These are phyloP conservation scores for Blastosporella zonata DNA, from an alignment of 1,284 basidiomycete species.

Conservation along the genomic window DNA sequence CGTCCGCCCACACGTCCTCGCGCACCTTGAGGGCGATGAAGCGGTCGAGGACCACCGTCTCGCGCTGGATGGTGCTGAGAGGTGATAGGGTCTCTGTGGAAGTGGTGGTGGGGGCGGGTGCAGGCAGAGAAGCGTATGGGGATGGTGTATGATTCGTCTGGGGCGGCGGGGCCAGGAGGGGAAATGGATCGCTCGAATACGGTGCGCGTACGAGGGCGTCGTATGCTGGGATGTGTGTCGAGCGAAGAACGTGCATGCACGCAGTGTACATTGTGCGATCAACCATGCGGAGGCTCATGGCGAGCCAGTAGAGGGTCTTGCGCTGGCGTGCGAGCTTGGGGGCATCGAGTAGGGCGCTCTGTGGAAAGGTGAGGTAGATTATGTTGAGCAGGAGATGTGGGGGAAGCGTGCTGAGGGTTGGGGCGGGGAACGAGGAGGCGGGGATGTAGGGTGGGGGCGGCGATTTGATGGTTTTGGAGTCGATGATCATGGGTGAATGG, in stretches of 20 bases:
- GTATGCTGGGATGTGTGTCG: constrained; percentile 67
- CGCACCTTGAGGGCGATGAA: constrained; percentile 76
- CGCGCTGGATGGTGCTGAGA: constrained; percentile 50
- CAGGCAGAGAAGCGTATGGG: constrained; percentile 22
- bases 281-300: constrained; percentile 59
- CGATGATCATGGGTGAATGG: constrained; percentile 32
- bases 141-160: constrained; percentile 14
- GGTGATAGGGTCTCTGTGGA: constrained; percentile 19
- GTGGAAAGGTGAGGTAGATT: constrained; percentile 58
- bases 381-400: constrained; percentile 60
- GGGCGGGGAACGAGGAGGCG: constrained; percentile 8
- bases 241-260: constrained; percentile 76
- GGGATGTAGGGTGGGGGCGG: constrained; percentile 29
- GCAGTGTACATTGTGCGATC: constrained; percentile 65
- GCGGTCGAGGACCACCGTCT: constrained; percentile 68
- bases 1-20: constrained; percentile 72
- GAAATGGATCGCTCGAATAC: constrained; percentile 76
- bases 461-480: constrained; percentile 35
- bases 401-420: constrained; percentile 42
- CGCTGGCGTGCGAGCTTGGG: constrained; percentile 50
- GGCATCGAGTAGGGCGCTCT: constrained; percentile 34
- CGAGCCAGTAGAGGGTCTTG: constrained; percentile 67
- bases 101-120: constrained; percentile 10
- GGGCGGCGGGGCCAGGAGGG: constrained; percentile 30
- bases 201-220: constrained; percentile 56